Conservation (phyloP, 1,139 yeast species). For the Saccharomyces pastorianus region DNA sequence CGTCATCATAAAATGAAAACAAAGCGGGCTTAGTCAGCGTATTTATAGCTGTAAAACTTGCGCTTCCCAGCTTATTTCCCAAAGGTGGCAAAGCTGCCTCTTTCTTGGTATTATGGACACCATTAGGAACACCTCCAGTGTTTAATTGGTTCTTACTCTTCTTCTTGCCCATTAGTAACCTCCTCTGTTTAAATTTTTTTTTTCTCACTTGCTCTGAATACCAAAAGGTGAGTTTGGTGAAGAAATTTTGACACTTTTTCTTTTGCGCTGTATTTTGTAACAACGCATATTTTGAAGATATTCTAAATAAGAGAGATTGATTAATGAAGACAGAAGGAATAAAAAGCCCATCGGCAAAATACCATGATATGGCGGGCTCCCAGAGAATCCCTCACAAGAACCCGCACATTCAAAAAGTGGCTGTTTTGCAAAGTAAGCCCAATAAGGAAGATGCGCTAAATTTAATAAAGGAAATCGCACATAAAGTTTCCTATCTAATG, state of each 20-base stretch:
- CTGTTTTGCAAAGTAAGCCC: conserved; percentile 48
- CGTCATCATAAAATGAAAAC: conserved; percentile 26
- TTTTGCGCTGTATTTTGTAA: neutral
- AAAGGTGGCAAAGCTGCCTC: neutral
- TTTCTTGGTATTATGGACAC: neutral
- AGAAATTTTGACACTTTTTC: neutral
- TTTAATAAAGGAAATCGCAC: conserved; percentile 53
- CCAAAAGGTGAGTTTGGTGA: neutral
- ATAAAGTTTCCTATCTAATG: conserved; percentile 66
- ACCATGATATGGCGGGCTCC: neutral
- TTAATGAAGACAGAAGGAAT: neutral
- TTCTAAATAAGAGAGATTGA: neutral
- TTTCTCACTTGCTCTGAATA: neutral
- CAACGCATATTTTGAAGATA: neutral
- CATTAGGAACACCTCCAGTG: neutral
- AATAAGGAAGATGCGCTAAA: conserved; percentile 50
- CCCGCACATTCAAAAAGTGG: conserved; percentile 36
- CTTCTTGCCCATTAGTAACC: neutral
- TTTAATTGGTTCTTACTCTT: neutral
- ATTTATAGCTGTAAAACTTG: conserved; percentile 15
- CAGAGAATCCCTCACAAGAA: conserved; percentile 4
- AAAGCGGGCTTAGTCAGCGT: conserved; percentile 24
- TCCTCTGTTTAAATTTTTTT: neutral
- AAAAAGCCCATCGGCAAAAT: neutral
- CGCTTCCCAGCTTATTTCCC: conserved; percentile 9